Conservation (phyloP, 2,329 filamentous ascomycete genomes). For the Colletotrichum australisinense region DNA sequence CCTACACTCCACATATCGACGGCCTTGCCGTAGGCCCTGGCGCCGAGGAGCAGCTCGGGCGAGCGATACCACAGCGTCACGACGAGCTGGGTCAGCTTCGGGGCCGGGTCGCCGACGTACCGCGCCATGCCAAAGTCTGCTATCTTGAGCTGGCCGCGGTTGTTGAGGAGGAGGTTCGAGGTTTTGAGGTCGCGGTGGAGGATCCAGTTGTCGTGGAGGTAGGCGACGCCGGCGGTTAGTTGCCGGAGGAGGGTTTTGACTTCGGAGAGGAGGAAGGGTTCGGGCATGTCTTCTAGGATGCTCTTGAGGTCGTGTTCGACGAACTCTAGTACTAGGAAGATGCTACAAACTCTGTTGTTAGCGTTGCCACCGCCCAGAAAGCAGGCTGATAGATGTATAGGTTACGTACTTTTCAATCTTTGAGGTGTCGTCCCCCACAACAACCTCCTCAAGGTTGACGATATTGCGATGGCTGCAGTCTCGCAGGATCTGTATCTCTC, state of each 20-base stretch:
- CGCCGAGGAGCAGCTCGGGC: slow-evolving; percentile 88
- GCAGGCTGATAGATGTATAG: slow-evolving; percentile 11
- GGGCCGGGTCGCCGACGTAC: slow-evolving; percentile 82
- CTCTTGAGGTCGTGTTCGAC: slow-evolving; percentile 96
- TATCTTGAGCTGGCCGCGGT: slow-evolving; percentile 93
- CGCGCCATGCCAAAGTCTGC: slow-evolving; percentile 99
- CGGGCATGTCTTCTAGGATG: slow-evolving; percentile 91
- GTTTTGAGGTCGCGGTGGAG: slow-evolving; percentile 95
- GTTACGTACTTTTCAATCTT: slow-evolving; percentile 63
- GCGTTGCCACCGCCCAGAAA: slow-evolving; percentile 48
- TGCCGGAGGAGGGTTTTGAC: slow-evolving; percentile 91
- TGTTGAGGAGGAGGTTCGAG: slow-evolving; percentile 93
- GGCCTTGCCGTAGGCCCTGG: slow-evolving; percentile 77
- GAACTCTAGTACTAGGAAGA: slow-evolving; percentile 97
- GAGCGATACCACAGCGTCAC: slow-evolving; percentile 97
- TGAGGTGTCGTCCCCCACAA: slow-evolving; percentile 74
- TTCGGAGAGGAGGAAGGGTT: slow-evolving; percentile 93
- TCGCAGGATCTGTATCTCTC: slow-evolving; percentile 92
- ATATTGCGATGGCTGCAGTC: slow-evolving; percentile 86
- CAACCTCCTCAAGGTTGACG: slow-evolving; percentile 84
- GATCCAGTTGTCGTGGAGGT: slow-evolving; percentile 91
- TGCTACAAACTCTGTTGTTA: slow-evolving; percentile 59
- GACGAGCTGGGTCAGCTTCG: slow-evolving; percentile 88
- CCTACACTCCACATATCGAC: slow-evolving; percentile 97
- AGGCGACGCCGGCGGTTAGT: slow-evolving; percentile 81